These are phyloP conservation scores for Tolypocladium pustulatum DNA, from an alignment of 2,329 filamentous ascomycete species.

Conservation along the genomic window DNA sequence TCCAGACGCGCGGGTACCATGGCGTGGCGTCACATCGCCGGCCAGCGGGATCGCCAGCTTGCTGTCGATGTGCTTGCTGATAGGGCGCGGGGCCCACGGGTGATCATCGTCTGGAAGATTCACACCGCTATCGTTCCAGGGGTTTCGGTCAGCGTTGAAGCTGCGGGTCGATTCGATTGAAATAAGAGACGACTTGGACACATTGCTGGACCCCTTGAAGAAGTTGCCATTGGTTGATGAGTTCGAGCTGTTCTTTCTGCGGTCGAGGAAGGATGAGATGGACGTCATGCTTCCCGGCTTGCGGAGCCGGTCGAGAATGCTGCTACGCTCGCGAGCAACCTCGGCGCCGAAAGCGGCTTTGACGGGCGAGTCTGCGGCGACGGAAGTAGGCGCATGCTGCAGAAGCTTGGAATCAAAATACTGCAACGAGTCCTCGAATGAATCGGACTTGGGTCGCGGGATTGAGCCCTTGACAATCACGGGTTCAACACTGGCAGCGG, in stretches of 20 bases:
- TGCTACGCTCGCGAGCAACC: constrained; percentile 65
- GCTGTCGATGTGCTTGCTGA: constrained; percentile 54
- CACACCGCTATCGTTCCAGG: constrained; percentile 96
- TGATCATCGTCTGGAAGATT: constrained; percentile 85
- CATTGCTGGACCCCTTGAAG: constrained; percentile 86
- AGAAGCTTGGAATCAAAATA: constrained; percentile 96
- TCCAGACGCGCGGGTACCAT: constrained; percentile 73
- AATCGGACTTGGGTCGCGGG: constrained; percentile 95
- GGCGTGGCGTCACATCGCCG: constrained; percentile 75
- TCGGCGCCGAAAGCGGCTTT: constrained; percentile 77
- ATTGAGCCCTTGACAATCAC: constrained; percentile 88
- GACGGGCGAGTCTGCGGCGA: constrained; percentile 79
- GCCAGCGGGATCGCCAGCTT: constrained; percentile 57
- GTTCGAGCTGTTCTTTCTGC: constrained; percentile 87
- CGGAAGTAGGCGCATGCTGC: constrained; percentile 75
- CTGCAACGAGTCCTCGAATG: constrained; percentile 91
- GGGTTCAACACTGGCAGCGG: constrained; percentile 79
- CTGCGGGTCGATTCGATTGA: constrained; percentile 93
- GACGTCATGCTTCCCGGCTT: constrained; percentile 93
- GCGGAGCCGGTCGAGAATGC: constrained; percentile 83
- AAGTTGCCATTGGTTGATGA: constrained; percentile 73
- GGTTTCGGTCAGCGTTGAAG: constrained; percentile 82
- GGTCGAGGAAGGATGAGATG: constrained; percentile 89
- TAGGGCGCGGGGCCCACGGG: constrained; percentile 51
- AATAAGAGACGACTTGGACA: constrained; percentile 89